Base-by-base conservation (phyloP, 345 rosid genomes). In the Clausena lansium region DNA sequence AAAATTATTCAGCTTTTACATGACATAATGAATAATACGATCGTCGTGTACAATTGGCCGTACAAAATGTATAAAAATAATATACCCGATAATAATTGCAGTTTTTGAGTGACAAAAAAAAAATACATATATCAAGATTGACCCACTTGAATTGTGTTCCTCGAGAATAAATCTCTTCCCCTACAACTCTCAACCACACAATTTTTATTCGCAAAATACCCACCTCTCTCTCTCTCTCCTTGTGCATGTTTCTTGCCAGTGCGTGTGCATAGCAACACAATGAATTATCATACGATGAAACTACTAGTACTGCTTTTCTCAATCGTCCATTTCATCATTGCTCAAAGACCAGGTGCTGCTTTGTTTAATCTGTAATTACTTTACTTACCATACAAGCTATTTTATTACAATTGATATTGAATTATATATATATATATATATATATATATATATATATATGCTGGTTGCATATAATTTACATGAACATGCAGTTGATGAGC, bases 171-270 rank as follows among this genome's bases (percentile, higher is more conserved):
- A 38, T 70, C 52, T 55, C 67, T 36, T 80, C 11, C 58, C 78
- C 78, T 1, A 67, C 10, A 1, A n/a, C 54, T 71, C 9, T 76
- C 82, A 61, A 72, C 80, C 85, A 83, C 80, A 83, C 50, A 24
- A 54, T 52, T 52, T 62, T 75, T 28, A 58, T 52, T 69, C 35
- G 13, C 71, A 35, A 36, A 55, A 20, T 13, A 30, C 22, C 52
- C 77, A 9, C 17, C 4, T 11, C 52, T 13, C 52, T 13, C 52
- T 4, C 17, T 1, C 55, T 15, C 20, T 15, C 55, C 15, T 0
- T 3, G 17, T 13, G 50, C 50, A 45, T 13, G 50, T 52, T 15
- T 52, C 0, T 52, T 17, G 57, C n/a, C 57, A 52, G 57, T 52
- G 22, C 6, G 2, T 4, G 57, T 0, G 57, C 57, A 4, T 19